Conservation (phyloP, 169 alveolate genomes). For the Eimeria sp. region DNA sequence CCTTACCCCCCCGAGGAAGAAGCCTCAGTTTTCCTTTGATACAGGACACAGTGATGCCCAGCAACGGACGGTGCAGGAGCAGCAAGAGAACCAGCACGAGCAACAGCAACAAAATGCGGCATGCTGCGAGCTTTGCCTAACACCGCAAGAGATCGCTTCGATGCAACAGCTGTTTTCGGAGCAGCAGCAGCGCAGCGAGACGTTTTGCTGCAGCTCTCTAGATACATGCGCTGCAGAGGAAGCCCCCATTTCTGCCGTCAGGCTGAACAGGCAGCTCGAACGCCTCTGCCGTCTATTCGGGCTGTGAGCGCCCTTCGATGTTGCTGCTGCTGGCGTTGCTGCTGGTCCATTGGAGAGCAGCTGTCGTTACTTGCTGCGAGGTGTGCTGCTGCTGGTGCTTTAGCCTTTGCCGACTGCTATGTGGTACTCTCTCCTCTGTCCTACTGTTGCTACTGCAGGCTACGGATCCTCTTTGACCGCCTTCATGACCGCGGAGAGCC, state of each 20-base stretch:
- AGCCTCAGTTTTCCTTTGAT: slow-evolving; percentile 67
- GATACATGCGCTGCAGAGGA: slow-evolving; percentile 61
- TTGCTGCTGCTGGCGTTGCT: slow-evolving; percentile 37
- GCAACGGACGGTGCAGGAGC: not conserved
- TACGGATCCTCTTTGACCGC: slow-evolving; percentile 57
- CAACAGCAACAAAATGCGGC: slow-evolving; percentile 44
- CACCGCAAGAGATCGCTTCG: slow-evolving; percentile 43
- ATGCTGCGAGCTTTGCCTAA: slow-evolving; percentile 26
- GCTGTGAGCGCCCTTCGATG: slow-evolving; percentile 32
- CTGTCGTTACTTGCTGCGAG: not conserved
- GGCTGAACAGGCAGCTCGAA: slow-evolving; percentile 57
- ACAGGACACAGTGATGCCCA: not conserved
- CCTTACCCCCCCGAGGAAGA: slow-evolving; percentile 63
- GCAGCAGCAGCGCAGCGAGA: slow-evolving; percentile 59
- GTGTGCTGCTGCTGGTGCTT: not conserved
- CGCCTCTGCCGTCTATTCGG: slow-evolving; percentile 72
- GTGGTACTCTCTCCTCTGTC: not conserved
- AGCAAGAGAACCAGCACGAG: not conserved
- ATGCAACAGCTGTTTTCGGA: slow-evolving; percentile 60
- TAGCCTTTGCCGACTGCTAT: not conserved
- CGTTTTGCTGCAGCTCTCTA: slow-evolving; percentile 53
- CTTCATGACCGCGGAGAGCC: slow-evolving; percentile 77
- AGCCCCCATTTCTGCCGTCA: slow-evolving; percentile 27
- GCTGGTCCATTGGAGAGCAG: not conserved
- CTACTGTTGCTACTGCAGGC: slow-evolving; percentile 65